Conservation (phyloP, 1,284 basidiomycete genomes). For the Mycosarcoma maydis region DNA sequence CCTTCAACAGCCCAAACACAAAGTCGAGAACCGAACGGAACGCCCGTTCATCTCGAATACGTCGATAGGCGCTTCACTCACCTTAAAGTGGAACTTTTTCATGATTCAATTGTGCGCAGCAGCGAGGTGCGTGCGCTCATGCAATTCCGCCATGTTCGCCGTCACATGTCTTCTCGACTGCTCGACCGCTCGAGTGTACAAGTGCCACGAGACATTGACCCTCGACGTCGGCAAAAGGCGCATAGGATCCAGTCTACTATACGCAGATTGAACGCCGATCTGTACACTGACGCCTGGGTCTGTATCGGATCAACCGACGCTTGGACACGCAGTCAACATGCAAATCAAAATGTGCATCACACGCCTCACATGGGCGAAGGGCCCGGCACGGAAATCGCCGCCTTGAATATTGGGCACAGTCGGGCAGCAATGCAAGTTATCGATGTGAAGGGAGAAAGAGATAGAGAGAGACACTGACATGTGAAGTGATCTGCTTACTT, state of each 20-base stretch:
- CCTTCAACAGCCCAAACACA: not conserved
- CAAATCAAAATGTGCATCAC: not conserved
- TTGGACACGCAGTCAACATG: not conserved
- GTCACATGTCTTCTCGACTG: not conserved
- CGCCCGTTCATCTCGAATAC: not conserved
- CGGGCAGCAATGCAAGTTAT: not conserved
- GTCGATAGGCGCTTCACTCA: not conserved
- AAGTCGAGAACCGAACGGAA: not conserved
- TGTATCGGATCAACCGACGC: slow-evolving; percentile 2
- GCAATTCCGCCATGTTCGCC: too few relatives aligned
- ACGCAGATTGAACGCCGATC: not conserved
- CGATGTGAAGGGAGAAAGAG: not conserved
- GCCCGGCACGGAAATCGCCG: too few relatives aligned
- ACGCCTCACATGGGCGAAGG: not conserved
- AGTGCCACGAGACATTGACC: not conserved
- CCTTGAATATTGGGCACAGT: not conserved
- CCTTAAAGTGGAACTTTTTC: not conserved
- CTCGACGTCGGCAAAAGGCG: not conserved
- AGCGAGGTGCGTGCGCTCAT: slow-evolving; percentile 8
- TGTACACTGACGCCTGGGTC: not conserved
- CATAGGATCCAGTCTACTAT: too few relatives aligned
- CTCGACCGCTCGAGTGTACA: not conserved
- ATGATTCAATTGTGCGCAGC: not conserved
- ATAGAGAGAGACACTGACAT: too few relatives aligned
- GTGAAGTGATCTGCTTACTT: too few relatives aligned